Conservation (phyloP, 805 yeast species). For the Spathaspora boniae region DNA sequence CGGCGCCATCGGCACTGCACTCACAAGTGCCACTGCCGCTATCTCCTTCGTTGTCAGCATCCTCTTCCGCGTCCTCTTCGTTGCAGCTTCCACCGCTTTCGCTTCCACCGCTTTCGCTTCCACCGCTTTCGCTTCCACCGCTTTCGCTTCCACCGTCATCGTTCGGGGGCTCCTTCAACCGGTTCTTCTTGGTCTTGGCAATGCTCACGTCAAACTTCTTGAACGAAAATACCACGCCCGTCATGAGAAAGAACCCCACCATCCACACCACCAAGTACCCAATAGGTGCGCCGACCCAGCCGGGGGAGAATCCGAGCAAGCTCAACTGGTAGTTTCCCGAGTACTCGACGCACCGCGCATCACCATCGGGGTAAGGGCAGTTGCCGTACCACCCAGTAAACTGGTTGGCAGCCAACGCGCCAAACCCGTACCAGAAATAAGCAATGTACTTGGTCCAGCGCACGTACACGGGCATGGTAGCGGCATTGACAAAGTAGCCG, state of each 20-base stretch:
- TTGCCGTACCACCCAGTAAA: conserved; percentile 60
- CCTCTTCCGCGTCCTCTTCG: conserved; percentile 24
- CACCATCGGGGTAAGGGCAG: conserved; percentile 36
- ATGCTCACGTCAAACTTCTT: conserved; percentile 52
- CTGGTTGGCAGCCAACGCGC: conserved; percentile 62
- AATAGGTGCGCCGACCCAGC: conserved; percentile 68
- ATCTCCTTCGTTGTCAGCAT: conserved; percentile 6
- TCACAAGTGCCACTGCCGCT: neutral
- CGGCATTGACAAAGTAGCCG: conserved; percentile 75
- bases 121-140: too few relatives aligned
- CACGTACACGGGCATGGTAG: conserved; percentile 77
- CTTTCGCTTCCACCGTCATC: too few relatives aligned
- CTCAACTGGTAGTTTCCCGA: conserved; percentile 53
- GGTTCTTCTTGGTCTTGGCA: conserved; percentile 39
- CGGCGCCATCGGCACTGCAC: conserved; percentile 4
- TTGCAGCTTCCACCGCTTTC: too few relatives aligned
- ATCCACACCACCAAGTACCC: conserved; percentile 57
- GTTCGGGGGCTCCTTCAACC: too few relatives aligned
- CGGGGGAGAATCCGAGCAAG: conserved; percentile 55
- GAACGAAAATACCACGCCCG: conserved; percentile 46
- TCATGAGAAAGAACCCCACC: conserved; percentile 48
- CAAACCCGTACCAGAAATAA: conserved; percentile 76
- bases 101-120: too few relatives aligned
- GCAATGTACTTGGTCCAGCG: conserved; percentile 80
- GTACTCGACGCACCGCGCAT: conserved; percentile 36